Percentiles rank a stretch among this genome's conserved stretches.
Conservation (phyloP, 2,329 filamentous ascomycete species). For the Gnomoniopsis smithogilvyi region DNA sequence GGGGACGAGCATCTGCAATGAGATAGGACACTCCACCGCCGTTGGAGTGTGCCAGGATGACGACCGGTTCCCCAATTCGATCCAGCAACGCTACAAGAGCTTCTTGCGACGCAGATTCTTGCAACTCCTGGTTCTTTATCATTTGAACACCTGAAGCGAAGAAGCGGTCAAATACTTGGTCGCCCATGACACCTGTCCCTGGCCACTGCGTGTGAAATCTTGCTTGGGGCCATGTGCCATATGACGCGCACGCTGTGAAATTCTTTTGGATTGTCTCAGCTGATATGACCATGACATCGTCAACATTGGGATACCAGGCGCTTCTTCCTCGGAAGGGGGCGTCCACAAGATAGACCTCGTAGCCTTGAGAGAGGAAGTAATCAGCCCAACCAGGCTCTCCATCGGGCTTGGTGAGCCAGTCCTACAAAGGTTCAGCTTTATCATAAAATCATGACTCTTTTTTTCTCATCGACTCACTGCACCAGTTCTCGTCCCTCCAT, state of each 20-base stretch:
- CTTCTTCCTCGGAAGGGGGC: conserved; percentile 37
- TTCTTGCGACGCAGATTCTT: conserved; percentile 24
- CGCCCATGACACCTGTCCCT: conserved; percentile 36
- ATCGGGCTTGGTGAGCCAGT: conserved; percentile 46
- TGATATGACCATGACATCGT: neutral
- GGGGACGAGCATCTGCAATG: conserved; percentile 45
- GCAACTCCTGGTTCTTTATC: conserved; percentile 24
- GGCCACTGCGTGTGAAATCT: conserved; percentile 36
- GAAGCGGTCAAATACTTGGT: conserved; percentile 47
- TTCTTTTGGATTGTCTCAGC: conserved; percentile 1
- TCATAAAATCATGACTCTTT: neutral
- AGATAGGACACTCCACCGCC: conserved; percentile 44
- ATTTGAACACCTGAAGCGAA: conserved; percentile 40
- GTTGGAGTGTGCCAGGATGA: conserved; percentile 49
- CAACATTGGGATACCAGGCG: conserved; percentile 9
- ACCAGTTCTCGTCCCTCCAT: conserved; percentile 5
- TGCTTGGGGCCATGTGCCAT: conserved; percentile 25
- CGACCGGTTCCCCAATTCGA: conserved; percentile 19
- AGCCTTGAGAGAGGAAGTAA: conserved; percentile 38
- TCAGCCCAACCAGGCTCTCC: conserved; percentile 42
- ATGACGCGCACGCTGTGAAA: neutral
- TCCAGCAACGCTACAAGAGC: conserved; percentile 17
- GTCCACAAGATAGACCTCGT: conserved; percentile 41
- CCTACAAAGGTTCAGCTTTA: conserved; percentile 20
- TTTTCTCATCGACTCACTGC: neutral